These are phyloP conservation scores for Lentinula boryana DNA, from an alignment of 768 basidiomycete genomes.

Conservation along the genomic window DNA sequence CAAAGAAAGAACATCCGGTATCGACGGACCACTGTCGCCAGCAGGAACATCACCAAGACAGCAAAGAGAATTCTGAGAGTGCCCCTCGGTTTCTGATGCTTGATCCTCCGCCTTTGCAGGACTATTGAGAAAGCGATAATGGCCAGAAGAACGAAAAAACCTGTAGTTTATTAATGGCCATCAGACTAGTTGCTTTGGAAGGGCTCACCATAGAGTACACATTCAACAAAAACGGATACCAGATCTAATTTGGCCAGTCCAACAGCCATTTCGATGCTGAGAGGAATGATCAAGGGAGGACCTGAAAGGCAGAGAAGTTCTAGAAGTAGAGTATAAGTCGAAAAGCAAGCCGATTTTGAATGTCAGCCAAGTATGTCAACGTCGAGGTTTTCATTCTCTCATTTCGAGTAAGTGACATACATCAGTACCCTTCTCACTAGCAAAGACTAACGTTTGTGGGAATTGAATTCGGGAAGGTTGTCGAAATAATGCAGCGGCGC, in stretches of 20 bases:
- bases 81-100: not conserved
- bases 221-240: not conserved
- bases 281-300: not conserved
- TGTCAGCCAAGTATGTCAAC: not conserved
- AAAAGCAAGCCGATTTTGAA: not conserved
- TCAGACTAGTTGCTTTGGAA: not conserved
- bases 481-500: not conserved
- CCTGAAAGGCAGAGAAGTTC: not conserved
- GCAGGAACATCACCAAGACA: not conserved
- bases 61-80: not conserved
- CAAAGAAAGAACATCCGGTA: not conserved
- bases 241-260: not conserved
- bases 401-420: not conserved
- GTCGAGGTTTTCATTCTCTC: not conserved
- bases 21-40: conserved; percentile 1
- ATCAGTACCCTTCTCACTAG: not conserved
- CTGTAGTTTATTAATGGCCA: not conserved
- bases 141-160: not conserved
- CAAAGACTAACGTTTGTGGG: not conserved
- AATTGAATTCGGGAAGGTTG: not conserved
- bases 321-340: not conserved
- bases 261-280: not conserved
- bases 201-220: not conserved
- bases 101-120: not conserved
- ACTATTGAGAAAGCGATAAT: not conserved